Conservation (phyloP, 2,329 filamentous ascomycete genomes). For the Botrytis cinerea region DNA sequence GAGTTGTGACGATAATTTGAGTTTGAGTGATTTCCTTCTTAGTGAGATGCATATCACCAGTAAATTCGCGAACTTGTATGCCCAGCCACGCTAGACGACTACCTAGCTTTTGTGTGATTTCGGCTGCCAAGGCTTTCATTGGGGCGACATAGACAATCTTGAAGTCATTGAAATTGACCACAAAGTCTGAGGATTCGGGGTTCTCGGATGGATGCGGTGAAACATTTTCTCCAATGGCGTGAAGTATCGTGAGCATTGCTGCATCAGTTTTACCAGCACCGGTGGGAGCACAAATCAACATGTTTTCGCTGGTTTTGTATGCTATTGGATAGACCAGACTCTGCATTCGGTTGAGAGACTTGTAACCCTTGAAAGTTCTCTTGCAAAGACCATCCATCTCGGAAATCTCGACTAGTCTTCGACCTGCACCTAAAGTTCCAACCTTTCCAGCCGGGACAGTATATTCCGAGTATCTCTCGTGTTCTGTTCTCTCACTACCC, state of each 20-base stretch:
- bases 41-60: conserved; percentile 97
- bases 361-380: conserved; percentile 93
- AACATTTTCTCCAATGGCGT: conserved; percentile 84
- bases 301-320: conserved; percentile 95
- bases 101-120: conserved; percentile 92
- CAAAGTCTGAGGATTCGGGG: conserved; percentile 73
- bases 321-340: conserved; percentile 94
- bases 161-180: conserved; percentile 83
- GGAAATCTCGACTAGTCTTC: conserved; percentile 74
- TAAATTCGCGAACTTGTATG: conserved; percentile 88
- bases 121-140: conserved; percentile 97
- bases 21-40: conserved; percentile 95
- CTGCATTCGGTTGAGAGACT: conserved; percentile 94
- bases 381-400: conserved; percentile 87
- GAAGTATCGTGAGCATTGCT: conserved; percentile 93
- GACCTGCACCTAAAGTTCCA: conserved; percentile 69
- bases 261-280: conserved; percentile 99
- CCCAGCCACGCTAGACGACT: conserved; percentile 93
- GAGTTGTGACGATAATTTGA: conserved; percentile 97
- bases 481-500: conserved; percentile 70
- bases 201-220: conserved; percentile 77
- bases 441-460: conserved; percentile 80
- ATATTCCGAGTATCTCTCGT: conserved; percentile 83
- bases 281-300: conserved; percentile 97
- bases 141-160: conserved; percentile 99